Evolutionary conservation across 148 eudicot species (phyloP).

Genomic region (Spergularia marina): DNA sequence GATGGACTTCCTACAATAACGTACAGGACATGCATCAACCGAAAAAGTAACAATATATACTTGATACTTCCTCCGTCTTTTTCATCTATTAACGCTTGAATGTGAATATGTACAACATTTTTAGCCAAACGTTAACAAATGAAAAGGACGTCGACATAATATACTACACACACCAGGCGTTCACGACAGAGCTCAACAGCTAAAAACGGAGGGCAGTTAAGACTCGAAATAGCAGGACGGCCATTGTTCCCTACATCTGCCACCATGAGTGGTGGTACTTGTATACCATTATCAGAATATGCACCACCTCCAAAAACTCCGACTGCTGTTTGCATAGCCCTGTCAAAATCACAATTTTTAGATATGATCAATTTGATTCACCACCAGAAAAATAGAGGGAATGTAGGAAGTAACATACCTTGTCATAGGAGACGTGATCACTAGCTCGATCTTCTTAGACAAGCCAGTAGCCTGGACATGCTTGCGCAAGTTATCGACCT

Average conservation of each 20-base stretch:
- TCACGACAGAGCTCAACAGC: slow-evolving; percentile 92
- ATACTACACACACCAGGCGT: slow-evolving; percentile 31
- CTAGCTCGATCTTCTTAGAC: slow-evolving; percentile 66
- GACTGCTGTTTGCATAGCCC: slow-evolving; percentile 95
- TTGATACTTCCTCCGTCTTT: no score
- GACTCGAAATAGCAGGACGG: slow-evolving; percentile 80
- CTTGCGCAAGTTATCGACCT: slow-evolving; percentile 75
- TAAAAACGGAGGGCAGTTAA: slow-evolving; percentile 67
- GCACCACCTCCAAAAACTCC: slow-evolving; percentile 83
- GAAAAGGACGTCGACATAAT: no score
- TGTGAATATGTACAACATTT: no score
- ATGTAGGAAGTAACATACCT: no score
- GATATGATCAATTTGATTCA: no score
- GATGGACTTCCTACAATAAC: slow-evolving; percentile 51
- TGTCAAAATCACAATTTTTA: background rate
- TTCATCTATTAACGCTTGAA: no score
- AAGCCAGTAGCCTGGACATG: slow-evolving; percentile 66
- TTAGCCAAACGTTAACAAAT: no score
- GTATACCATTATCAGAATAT: slow-evolving; percentile 37
- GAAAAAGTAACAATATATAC: no score
- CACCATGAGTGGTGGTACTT: slow-evolving; percentile 60
- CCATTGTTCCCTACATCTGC: slow-evolving; percentile 61
- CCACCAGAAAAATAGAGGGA: no score
- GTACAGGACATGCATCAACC: no score
- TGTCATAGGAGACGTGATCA: slow-evolving; percentile 73